Base-by-base conservation (phyloP, 2,329 filamentous ascomycete species). In the Colletotrichum abscissum region DNA sequence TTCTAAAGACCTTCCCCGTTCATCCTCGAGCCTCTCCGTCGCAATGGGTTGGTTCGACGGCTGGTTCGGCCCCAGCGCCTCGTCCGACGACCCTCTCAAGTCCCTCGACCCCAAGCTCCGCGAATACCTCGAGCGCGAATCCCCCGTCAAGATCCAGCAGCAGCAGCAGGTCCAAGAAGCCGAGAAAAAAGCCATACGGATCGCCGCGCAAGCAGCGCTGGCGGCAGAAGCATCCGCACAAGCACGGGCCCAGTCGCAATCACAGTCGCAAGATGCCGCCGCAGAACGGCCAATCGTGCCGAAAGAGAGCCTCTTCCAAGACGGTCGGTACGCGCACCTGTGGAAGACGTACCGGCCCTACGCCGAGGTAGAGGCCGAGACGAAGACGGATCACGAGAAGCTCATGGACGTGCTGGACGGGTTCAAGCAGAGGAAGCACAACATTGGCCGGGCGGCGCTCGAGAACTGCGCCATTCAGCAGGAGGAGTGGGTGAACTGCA, bases 401-500 rank as follows among this genome's bases (percentile, higher is more conserved):
- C 88, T 97, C 76, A 88, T 90, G 81, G 91, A 94, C 80, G 92
- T 98, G 69, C 86, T 98, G 64, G 93, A 96, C 66, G 92, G 91
- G 7, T 97, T 92, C 88, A 97, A 98, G 82, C 91, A 94, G 80
- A 92, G 95, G 74, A 94, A 93, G 80, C 89, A 90, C 42, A 89
- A 91, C 68, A 94, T 98, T 74, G 94, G 94, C 35, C 88, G 89
- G 55, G 94, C 95, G 1, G 95, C 96, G 11, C 87, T 98, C 79
- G 97, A 99, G 85, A 99, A 98, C 82, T 99, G 97, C 83, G 93
- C 95, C 1, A 82, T 95, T 74, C 94, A 97, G 81, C 95, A 98
- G 84, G 88, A 94, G 80, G 92, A 92, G 72, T 92, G 97, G 86
- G 91, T 92, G 73, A 88, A 93, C 60, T 99, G 97, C 86, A 97